A percentile compares a stretch with the other conserved stretches of the same genome.
These are phyloP conservation scores for Chaetomium sp. DNA, from an alignment of 2,329 filamentous ascomycete genomes.

Conservation along the genomic window DNA sequence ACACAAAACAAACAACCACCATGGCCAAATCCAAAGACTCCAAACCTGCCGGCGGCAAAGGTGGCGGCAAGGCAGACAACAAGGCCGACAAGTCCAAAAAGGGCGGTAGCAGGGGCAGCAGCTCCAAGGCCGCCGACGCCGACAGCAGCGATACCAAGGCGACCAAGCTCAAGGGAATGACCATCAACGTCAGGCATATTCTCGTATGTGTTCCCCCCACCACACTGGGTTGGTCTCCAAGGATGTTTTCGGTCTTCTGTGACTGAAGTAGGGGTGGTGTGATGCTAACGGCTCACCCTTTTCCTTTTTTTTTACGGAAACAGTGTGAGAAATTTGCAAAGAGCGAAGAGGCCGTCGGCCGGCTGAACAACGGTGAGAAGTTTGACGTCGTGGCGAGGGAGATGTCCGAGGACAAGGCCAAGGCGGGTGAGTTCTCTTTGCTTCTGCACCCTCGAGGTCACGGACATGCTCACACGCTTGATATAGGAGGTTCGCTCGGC, in stretches of 20 bases:
- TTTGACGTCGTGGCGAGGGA: slow-evolving; percentile 75
- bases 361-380: slow-evolving; percentile 66
- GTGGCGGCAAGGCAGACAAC: slow-evolving; percentile 11
- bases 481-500: slow-evolving; percentile 66
- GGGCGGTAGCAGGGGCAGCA: slow-evolving; percentile 37
- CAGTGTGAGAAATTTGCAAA: slow-evolving; percentile 75
- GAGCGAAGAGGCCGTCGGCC: slow-evolving; percentile 73
- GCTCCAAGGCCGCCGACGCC: slow-evolving; percentile 32
- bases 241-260: too few species aligned
- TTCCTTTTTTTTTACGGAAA: not conserved
- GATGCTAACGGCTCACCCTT: not conserved
- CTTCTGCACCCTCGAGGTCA: not conserved
- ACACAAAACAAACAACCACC: not conserved
- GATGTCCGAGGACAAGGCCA: slow-evolving; percentile 76
- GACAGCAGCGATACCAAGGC: slow-evolving; percentile 29
- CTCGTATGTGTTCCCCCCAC: slow-evolving; percentile 45
- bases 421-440: slow-evolving; percentile 53
- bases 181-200: slow-evolving; percentile 75
- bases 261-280: not conserved
- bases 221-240: too few species aligned
- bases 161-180: slow-evolving; percentile 54
- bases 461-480: slow-evolving; percentile 22
- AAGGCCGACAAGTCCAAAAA: slow-evolving; percentile 33
- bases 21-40: slow-evolving; percentile 44
- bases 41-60: slow-evolving; percentile 7